These are phyloP conservation scores for Thraustochytrium sp. DNA, from an alignment of 352 stramenopile genomes.

Conservation along the genomic window DNA sequence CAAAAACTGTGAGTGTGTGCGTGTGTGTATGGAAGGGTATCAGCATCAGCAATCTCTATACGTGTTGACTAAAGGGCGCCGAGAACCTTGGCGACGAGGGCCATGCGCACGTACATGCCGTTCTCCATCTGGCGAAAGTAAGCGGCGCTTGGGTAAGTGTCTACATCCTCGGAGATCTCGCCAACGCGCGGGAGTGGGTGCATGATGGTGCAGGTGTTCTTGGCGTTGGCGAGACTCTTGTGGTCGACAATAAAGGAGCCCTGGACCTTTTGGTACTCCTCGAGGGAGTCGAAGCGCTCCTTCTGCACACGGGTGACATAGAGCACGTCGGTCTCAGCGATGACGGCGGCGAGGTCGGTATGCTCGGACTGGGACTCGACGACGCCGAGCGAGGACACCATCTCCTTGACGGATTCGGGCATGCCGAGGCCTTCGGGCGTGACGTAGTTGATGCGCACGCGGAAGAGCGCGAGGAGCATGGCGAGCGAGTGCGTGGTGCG, in stretches of 20 bases:
- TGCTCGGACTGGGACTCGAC: slow-evolving; percentile 68
- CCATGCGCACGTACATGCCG: slow-evolving; percentile 98
- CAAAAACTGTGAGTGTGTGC: too few relatives aligned
- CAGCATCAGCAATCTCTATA: too few relatives aligned
- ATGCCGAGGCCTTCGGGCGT: slow-evolving; percentile 68
- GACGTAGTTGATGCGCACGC: slow-evolving; percentile 83
- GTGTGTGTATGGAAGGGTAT: too few relatives aligned
- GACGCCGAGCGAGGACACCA: slow-evolving; percentile 62
- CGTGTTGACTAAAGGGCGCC: background rate
- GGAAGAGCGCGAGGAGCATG: slow-evolving; percentile 84
- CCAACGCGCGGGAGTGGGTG: slow-evolving; percentile 94
- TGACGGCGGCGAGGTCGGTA: slow-evolving; percentile 66
- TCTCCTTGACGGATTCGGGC: slow-evolving; percentile 64
- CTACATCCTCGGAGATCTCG: slow-evolving; percentile 92
- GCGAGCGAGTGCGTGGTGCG: slow-evolving; percentile 96
- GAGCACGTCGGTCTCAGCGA: slow-evolving; percentile 87
- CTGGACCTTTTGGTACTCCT: slow-evolving; percentile 91
- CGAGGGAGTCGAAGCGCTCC: slow-evolving; percentile 88
- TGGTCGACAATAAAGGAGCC: slow-evolving; percentile 69
- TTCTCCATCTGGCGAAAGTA: slow-evolving; percentile 73
- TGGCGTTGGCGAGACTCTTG: slow-evolving; percentile 66
- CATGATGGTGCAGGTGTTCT: slow-evolving; percentile 89
- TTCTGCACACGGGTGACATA: slow-evolving; percentile 98
- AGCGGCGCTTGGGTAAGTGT: slow-evolving; percentile 63
- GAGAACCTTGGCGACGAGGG: slow-evolving; percentile 58